A percentile compares a stretch with the other conserved stretches of the same genome.
phyloP scores from a whole-genome alignment of 106 monocot genomes.

The Xerophyta viscosa region DNA sequence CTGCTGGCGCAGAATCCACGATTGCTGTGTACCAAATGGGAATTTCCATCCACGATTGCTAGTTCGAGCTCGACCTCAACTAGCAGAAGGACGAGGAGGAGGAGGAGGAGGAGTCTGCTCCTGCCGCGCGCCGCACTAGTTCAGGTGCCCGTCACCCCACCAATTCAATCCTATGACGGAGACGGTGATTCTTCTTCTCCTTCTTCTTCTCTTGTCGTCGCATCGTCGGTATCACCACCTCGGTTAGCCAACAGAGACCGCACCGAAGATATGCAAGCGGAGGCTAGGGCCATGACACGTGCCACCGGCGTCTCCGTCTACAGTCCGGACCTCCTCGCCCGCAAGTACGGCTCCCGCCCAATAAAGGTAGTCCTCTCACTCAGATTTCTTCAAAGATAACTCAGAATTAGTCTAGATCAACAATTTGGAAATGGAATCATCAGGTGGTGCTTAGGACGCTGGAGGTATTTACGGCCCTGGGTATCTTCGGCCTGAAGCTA shows the following conservation, averaged over 20 bases:
- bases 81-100: no score
- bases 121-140: neutral
- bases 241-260: conserved; percentile 29
- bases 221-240: neutral
- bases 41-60: no score
- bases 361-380: conserved; percentile 35
- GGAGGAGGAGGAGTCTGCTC: neutral
- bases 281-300: conserved; percentile 69
- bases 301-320: conserved; percentile 55
- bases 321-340: conserved; percentile 56
- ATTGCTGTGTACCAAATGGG: no score
- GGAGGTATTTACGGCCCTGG: conserved; percentile 58
- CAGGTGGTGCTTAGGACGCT: conserved; percentile 50
- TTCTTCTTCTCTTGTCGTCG: neutral
- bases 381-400: neutral
- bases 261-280: conserved; percentile 71
- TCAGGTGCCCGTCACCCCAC: neutral
- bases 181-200: neutral
- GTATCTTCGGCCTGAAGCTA: conserved; percentile 50
- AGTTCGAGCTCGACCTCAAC: no score
- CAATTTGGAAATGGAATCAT: neutral
- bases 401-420: neutral
- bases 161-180: neutral
- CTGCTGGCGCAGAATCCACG: no score
- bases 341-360: conserved; percentile 59